Evolutionary conservation across 768 basidiomycete species (phyloP).

Genomic region (Lentinula lateritia): DNA sequence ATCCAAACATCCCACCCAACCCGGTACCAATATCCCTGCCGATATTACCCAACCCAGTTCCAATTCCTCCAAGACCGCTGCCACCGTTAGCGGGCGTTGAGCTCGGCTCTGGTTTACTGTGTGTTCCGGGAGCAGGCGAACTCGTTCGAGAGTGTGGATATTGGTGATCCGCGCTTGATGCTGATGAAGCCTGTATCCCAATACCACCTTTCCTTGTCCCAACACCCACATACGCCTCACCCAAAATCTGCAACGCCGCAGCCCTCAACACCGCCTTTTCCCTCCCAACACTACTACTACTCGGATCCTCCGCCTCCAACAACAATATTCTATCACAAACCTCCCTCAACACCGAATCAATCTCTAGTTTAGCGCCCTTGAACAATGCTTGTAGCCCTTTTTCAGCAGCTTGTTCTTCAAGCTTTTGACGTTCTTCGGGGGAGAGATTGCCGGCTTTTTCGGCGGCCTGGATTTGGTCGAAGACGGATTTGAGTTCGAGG

Average conservation of each 20-base stretch:
- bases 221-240: constrained; percentile 70
- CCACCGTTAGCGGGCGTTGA: too few relatives aligned
- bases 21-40: constrained; percentile 1
- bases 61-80: background rate
- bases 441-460: constrained; percentile 78
- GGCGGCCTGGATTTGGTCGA: constrained; percentile 88
- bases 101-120: background rate
- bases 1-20: background rate
- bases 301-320: too few relatives aligned
- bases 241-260: constrained; percentile 45
- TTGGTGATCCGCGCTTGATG: too few relatives aligned
- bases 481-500: constrained; percentile 83
- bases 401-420: constrained; percentile 92
- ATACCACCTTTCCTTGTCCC: too few relatives aligned
- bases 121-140: background rate
- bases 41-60: background rate
- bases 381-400: constrained; percentile 88
- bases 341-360: constrained; percentile 53
- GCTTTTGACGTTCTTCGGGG: constrained; percentile 71
- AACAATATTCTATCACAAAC: constrained; percentile 23
- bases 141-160: too few relatives aligned
- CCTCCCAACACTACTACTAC: constrained; percentile 35
- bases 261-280: constrained; percentile 50
- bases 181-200: too few relatives aligned
- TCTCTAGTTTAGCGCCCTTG: constrained; percentile 90